phyloP scores from a whole-genome alignment of 257 asterid species.

The Gentiana dahurica region DNA sequence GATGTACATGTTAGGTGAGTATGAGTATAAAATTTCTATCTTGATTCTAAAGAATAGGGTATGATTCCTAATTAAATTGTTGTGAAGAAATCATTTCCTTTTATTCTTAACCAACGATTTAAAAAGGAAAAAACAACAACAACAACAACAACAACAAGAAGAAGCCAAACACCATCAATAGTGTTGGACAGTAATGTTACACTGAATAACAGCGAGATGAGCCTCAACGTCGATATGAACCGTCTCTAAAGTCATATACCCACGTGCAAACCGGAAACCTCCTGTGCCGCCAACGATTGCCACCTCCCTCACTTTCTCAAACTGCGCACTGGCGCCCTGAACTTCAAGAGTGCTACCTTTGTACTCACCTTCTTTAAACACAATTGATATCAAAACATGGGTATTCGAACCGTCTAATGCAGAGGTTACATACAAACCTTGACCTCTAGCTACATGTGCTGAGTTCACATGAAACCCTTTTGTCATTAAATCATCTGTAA shows the following conservation, averaged over 20 bases:
- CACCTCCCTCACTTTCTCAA: slow-evolving; percentile 7
- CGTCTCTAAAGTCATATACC: slow-evolving; percentile 5
- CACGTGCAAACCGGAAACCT: neutral
- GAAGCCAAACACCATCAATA: neutral
- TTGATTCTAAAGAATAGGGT: too few relatives aligned
- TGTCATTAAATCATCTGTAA: slow-evolving; percentile 2
- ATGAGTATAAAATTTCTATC: too few relatives aligned
- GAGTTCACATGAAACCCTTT: neutral
- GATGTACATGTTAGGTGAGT: too few relatives aligned
- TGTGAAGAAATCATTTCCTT: too few relatives aligned
- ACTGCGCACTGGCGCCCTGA: slow-evolving; percentile 4
- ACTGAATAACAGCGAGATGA: neutral
- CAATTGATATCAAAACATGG: slow-evolving; percentile 4
- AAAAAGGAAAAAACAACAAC: too few relatives aligned
- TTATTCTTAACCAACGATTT: too few relatives aligned
- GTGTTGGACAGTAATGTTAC: slow-evolving; percentile 3
- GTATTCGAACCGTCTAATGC: slow-evolving; percentile 5
- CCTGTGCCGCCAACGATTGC: slow-evolving; percentile 6
- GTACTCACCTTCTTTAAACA: slow-evolving; percentile 1
- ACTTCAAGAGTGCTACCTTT: slow-evolving; percentile 4
- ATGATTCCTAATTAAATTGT: too few relatives aligned
- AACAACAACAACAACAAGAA: too few relatives aligned
- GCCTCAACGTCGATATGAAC: too few relatives aligned
- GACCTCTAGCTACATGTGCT: neutral
- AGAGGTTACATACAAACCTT: slow-evolving; percentile 6